These are phyloP conservation scores for Pichia nakasei DNA, from an alignment of 805 yeast species.

Conservation along the genomic window DNA sequence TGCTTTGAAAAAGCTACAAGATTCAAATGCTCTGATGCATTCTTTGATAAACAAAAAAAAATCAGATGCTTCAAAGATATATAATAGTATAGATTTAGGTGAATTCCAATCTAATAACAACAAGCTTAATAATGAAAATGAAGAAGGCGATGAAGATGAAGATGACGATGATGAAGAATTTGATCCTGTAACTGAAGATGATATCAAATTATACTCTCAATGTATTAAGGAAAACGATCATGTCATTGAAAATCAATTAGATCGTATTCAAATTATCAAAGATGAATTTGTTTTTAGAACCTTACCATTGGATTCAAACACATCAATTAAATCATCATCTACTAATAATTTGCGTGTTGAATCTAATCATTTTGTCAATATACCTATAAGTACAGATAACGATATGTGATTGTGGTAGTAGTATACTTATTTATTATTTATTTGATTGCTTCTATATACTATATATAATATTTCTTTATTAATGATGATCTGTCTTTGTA, in stretches of 20 bases:
- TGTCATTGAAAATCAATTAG: constrained; percentile 44
- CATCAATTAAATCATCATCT: not conserved
- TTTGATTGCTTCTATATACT: too few species aligned
- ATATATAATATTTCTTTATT: too few species aligned
- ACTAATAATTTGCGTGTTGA: not conserved
- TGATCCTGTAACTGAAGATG: constrained; percentile 29
- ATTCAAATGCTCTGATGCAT: constrained; percentile 42
- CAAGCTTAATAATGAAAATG: too few species aligned
- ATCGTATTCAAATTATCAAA: constrained; percentile 36
- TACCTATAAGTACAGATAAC: constrained; percentile 27
- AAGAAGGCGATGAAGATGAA: constrained; percentile 2
- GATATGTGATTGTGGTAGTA: constrained; percentile 10
- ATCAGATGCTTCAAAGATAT: too few species aligned
- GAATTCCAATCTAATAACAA: too few species aligned
- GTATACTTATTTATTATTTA: too few species aligned
- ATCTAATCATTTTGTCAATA: not conserved
- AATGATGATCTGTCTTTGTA: too few species aligned
- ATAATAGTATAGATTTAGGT: too few species aligned
- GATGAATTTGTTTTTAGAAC: constrained; percentile 41
- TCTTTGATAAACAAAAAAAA: constrained; percentile 31
- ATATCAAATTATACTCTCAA: constrained; percentile 43
- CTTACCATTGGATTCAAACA: not conserved
- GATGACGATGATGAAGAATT: constrained; percentile 31
- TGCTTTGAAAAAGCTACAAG: constrained; percentile 39
- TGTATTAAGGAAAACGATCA: constrained; percentile 46